These are phyloP conservation scores for Aspergillus olivimuriae DNA, from an alignment of 495 filamentous ascomycete species.

Conservation along the genomic window DNA sequence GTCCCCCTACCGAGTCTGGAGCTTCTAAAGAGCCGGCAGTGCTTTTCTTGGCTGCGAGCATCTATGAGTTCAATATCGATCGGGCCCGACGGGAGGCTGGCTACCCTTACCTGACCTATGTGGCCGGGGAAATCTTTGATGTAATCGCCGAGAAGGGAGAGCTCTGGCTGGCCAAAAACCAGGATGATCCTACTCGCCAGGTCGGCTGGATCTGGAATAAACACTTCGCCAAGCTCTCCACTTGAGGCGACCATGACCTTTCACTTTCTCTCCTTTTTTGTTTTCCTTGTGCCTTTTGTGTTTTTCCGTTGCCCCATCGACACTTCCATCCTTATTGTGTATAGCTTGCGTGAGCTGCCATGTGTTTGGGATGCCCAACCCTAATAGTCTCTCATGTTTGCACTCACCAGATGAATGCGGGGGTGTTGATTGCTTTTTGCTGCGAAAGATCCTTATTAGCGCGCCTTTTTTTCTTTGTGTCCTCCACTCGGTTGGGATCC, in stretches of 20 bases:
- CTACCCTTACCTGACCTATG: slow-evolving; percentile 93
- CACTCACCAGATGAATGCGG: too few relatives aligned
- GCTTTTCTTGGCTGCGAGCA: slow-evolving; percentile 84
- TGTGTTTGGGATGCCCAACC: too few relatives aligned
- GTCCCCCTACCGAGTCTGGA: slow-evolving; percentile 14
- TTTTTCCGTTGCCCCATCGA: background rate
- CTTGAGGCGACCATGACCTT: slow-evolving; percentile 7
- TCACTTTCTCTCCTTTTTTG: slow-evolving; percentile 1
- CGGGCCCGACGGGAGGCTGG: slow-evolving; percentile 87
- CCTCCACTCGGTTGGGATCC: too few relatives aligned
- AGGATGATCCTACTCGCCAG: slow-evolving; percentile 70
- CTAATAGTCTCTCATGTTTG: too few relatives aligned
- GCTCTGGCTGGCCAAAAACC: slow-evolving; percentile 95
- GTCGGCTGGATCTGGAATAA: slow-evolving; percentile 99
- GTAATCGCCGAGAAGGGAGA: slow-evolving; percentile 93
- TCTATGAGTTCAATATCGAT: slow-evolving; percentile 96
- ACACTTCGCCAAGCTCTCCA: slow-evolving; percentile 78
- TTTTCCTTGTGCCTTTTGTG: slow-evolving; percentile 5
- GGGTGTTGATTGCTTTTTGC: too few relatives aligned
- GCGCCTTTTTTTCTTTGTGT: too few relatives aligned
- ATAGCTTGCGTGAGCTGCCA: too few relatives aligned
- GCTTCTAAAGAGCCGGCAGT: slow-evolving; percentile 40
- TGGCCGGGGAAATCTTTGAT: slow-evolving; percentile 87
- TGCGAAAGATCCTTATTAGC: too few relatives aligned
- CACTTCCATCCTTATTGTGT: too few relatives aligned